Conservation (phyloP, 768 basidiomycete species). For the Boletus coccyginus region DNA sequence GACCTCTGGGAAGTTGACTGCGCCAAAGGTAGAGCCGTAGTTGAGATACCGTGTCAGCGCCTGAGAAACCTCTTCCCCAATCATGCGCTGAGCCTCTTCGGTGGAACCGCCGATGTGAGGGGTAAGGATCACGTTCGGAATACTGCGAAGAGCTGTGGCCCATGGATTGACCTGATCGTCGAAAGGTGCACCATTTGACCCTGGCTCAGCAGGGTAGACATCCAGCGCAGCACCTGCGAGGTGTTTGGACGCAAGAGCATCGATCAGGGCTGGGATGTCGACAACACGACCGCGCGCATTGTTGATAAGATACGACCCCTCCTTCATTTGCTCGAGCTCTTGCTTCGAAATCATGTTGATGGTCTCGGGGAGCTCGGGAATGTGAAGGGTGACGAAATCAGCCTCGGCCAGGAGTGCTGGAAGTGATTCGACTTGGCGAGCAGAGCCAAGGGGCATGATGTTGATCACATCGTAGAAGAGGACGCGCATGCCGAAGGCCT, state of each 20-base stretch:
- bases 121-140: slow-evolving; percentile 93
- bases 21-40: slow-evolving; percentile 85
- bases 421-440: slow-evolving; percentile 84
- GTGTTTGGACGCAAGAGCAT: slow-evolving; percentile 78
- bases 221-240: slow-evolving; percentile 88
- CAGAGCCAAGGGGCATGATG: slow-evolving; percentile 96
- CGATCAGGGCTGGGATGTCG: slow-evolving; percentile 88
- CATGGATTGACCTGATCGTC: slow-evolving; percentile 87
- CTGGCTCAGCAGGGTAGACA: slow-evolving; percentile 93
- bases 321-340: slow-evolving; percentile 89
- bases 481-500: slow-evolving; percentile 94
- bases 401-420: slow-evolving; percentile 68
- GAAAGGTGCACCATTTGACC: slow-evolving; percentile 86
- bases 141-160: slow-evolving; percentile 66
- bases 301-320: slow-evolving; percentile 94
- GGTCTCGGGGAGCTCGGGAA: slow-evolving; percentile 95
- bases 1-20: slow-evolving; percentile 99
- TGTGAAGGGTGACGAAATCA: slow-evolving; percentile 95
- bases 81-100: slow-evolving; percentile 97
- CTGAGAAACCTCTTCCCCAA: slow-evolving; percentile 90
- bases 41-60: slow-evolving; percentile 87
- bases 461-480: slow-evolving; percentile 94
- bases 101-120: slow-evolving; percentile 99
- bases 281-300: slow-evolving; percentile 96
- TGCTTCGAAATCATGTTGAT: slow-evolving; percentile 83